A percentile compares a stretch with the other conserved stretches of the same genome.
phyloP scores from a whole-genome alignment of 2,329 filamentous ascomycete genomes.

The Emmonsiellopsis sp. region DNA sequence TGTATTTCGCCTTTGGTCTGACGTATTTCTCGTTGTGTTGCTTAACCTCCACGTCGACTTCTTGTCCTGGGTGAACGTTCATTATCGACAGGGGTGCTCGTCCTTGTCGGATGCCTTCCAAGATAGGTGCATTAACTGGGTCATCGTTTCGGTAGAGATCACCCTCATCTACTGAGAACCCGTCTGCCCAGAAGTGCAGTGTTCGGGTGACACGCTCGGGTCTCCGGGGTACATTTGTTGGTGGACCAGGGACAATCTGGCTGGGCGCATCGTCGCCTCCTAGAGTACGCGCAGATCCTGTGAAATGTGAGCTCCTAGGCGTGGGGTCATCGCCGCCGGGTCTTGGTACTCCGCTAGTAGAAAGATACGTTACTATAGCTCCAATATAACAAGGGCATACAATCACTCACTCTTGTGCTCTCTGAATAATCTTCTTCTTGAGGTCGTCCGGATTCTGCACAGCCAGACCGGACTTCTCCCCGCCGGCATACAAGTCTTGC shows the following conservation, averaged over 20 bases:
- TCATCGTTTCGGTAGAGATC: constrained; percentile 55
- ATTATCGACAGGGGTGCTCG: constrained; percentile 55
- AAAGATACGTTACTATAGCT: not conserved
- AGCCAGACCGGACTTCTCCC: constrained; percentile 59
- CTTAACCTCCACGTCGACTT: constrained; percentile 56
- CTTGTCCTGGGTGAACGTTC: constrained; percentile 53
- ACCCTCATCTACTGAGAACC: constrained; percentile 59
- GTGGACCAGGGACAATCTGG: constrained; percentile 46
- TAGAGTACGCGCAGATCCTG: constrained; percentile 54
- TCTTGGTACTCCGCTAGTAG: constrained; percentile 11
- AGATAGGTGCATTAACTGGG: constrained; percentile 51
- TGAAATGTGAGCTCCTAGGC: constrained; percentile 41
- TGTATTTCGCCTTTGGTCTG: constrained; percentile 55
- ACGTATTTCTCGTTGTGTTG: constrained; percentile 57
- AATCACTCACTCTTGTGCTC: constrained; percentile 25
- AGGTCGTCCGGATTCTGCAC: constrained; percentile 55
- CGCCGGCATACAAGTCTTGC: constrained; percentile 54
- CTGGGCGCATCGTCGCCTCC: constrained; percentile 57
- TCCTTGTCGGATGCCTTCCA: constrained; percentile 55
- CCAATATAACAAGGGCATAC: constrained; percentile 15
- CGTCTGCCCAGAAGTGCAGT: constrained; percentile 57
- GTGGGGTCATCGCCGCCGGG: constrained; percentile 36
- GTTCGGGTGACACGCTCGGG: constrained; percentile 48
- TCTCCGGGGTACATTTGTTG: constrained; percentile 30
- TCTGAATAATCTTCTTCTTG: constrained; percentile 43